These are phyloP conservation scores for Sarocladium strictum DNA, from an alignment of 2,329 filamentous ascomycete species.

Conservation along the genomic window DNA sequence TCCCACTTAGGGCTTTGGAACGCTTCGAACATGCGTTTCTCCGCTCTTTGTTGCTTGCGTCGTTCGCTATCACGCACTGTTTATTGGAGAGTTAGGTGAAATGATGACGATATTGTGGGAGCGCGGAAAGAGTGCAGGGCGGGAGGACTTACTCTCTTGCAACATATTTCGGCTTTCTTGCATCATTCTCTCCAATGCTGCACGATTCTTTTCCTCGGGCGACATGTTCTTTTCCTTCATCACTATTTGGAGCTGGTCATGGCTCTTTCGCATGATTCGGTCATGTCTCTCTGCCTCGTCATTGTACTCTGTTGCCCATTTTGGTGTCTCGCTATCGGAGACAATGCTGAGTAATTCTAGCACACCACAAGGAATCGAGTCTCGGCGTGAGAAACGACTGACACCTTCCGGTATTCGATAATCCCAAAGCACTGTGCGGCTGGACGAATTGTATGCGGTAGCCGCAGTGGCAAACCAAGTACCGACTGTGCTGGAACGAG, in stretches of 20 bases:
- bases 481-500: slow-evolving; percentile 29
- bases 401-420: slow-evolving; percentile 51
- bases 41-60: slow-evolving; percentile 33
- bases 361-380: slow-evolving; percentile 53
- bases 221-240: slow-evolving; percentile 38
- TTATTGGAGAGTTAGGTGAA: too few species aligned
- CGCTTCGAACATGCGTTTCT: slow-evolving; percentile 42
- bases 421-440: slow-evolving; percentile 53
- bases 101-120: too few species aligned
- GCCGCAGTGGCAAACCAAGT: slow-evolving; percentile 52
- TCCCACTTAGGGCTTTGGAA: slow-evolving; percentile 50
- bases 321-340: slow-evolving; percentile 44
- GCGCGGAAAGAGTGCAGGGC: neutral
- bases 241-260: slow-evolving; percentile 36
- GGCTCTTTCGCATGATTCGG: slow-evolving; percentile 25
- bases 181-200: slow-evolving; percentile 32
- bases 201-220: slow-evolving; percentile 33
- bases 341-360: slow-evolving; percentile 48
- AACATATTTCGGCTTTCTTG: slow-evolving; percentile 38
- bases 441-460: slow-evolving; percentile 49
- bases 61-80: slow-evolving; percentile 37
- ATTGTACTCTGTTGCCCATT: slow-evolving; percentile 43
- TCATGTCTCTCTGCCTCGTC: slow-evolving; percentile 27
- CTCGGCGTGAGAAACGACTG: slow-evolving; percentile 41
- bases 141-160: slow-evolving; percentile 35